A percentile compares a stretch with the other conserved stretches of the same genome.
Conservation (phyloP, 2,329 filamentous ascomycete species). For the Arthrinium phaeospermum region DNA sequence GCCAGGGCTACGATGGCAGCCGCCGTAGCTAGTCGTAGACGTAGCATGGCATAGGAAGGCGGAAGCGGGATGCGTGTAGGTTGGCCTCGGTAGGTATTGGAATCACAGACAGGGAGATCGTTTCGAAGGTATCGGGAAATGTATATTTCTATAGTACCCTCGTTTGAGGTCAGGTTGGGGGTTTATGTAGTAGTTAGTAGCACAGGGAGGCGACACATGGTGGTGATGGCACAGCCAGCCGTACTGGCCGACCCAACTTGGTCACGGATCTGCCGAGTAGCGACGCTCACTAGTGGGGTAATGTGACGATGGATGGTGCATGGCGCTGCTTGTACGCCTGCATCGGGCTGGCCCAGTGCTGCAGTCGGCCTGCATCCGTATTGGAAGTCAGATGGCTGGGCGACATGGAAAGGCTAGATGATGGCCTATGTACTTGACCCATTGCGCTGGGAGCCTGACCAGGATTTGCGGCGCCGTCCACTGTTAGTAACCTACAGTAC, state of each 20-base stretch:
- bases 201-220: neutral
- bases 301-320: constrained; percentile 1
- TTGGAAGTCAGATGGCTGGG: neutral
- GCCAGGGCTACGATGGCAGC: neutral
- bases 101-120: neutral
- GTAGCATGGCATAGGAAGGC: neutral
- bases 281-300: constrained; percentile 13
- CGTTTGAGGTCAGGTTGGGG: too few species aligned
- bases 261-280: constrained; percentile 10
- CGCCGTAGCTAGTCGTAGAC: neutral
- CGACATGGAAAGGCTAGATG: neutral
- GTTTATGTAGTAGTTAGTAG: too few species aligned
- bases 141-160: too few species aligned
- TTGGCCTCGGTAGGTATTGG: neutral
- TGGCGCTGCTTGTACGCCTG: neutral
- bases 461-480: neutral
- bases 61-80: neutral
- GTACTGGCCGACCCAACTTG: neutral
- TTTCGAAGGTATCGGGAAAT: too few species aligned
- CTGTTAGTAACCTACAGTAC: too few species aligned
- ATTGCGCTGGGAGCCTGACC: neutral
- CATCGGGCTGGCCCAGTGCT: neutral
- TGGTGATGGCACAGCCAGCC: constrained; percentile 1
- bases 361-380: neutral
- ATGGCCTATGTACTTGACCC: neutral